A percentile compares a stretch with the other conserved stretches of the same genome.
These are phyloP conservation scores for Psophocarpus tetragonolobus DNA, from an alignment of 306 rosid genomes.

Conservation along the genomic window DNA sequence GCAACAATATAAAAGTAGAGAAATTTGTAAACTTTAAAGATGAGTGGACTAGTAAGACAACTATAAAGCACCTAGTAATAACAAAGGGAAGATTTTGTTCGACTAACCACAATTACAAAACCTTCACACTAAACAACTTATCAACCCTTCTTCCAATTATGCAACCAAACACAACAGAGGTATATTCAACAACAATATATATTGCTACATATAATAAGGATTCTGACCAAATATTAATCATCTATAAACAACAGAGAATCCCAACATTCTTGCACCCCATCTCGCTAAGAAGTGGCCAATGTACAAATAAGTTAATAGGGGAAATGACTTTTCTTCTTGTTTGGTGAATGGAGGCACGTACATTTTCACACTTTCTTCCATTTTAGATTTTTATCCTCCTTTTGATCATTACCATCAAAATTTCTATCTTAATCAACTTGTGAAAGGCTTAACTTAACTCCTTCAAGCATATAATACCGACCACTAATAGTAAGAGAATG, in stretches of 20 bases:
- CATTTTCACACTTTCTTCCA: constrained; percentile 39
- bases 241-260: constrained; percentile 87
- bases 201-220: constrained; percentile 77
- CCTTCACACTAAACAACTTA: constrained; percentile 62
- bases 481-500: no score
- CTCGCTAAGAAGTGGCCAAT: constrained; percentile 71
- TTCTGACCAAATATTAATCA: constrained; percentile 89
- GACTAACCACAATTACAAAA: constrained; percentile 76
- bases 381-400: constrained; percentile 18
- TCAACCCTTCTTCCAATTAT: constrained; percentile 75
- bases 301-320: constrained; percentile 54
- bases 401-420: not conserved
- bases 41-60: constrained; percentile 52
- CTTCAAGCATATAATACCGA: no score
- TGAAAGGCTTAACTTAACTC: no score
- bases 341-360: constrained; percentile 30
- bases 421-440: not conserved
- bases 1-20: constrained; percentile 52
- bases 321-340: constrained; percentile 38
- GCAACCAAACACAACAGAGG: constrained; percentile 77
- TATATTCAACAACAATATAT: constrained; percentile 86
- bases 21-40: constrained; percentile 60
- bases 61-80: constrained; percentile 70
- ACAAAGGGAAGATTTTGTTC: constrained; percentile 71
- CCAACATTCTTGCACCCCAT: constrained; percentile 99